Percentiles rank a stretch among this genome's conserved stretches.
These are phyloP conservation scores for Pleurotus cornucopiae DNA, from an alignment of 768 basidiomycete genomes.

Conservation along the genomic window DNA sequence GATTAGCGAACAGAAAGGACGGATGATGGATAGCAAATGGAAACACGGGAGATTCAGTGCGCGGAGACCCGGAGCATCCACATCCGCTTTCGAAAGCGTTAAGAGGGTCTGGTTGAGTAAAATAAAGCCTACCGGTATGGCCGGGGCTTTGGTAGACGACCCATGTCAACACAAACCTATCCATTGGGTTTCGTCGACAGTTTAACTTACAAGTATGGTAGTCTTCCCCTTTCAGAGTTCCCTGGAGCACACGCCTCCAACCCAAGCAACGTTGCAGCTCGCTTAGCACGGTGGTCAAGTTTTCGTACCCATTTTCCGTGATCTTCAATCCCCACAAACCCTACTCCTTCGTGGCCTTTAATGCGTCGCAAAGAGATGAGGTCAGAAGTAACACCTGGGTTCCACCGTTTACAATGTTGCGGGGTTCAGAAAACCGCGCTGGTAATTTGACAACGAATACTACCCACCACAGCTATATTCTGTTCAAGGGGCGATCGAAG, in stretches of 20 bases:
- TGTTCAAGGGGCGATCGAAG: conserved; percentile 67
- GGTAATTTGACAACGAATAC: neutral
- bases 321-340: conserved; percentile 94
- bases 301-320: conserved; percentile 69
- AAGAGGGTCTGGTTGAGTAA: no score
- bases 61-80: no score
- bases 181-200: no score
- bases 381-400: conserved; percentile 86
- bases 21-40: no score
- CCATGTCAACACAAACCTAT: no score
- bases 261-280: conserved; percentile 58
- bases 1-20: no score
- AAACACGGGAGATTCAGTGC: no score
- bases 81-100: no score
- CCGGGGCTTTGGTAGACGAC: no score
- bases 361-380: conserved; percentile 67
- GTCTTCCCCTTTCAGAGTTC: conserved; percentile 21
- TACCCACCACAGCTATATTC: conserved; percentile 83
- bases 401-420: conserved; percentile 67
- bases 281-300: conserved; percentile 81
- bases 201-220: no score
- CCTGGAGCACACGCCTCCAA: conserved; percentile 82
- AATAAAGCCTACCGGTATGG: no score
- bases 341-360: conserved; percentile 76
- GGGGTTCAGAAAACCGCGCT: neutral